A percentile compares a stretch with the other conserved stretches of the same genome.
Evolutionary conservation across 2,329 filamentous ascomycete genomes (phyloP).

Genomic region (Colletotrichum lini): DNA sequence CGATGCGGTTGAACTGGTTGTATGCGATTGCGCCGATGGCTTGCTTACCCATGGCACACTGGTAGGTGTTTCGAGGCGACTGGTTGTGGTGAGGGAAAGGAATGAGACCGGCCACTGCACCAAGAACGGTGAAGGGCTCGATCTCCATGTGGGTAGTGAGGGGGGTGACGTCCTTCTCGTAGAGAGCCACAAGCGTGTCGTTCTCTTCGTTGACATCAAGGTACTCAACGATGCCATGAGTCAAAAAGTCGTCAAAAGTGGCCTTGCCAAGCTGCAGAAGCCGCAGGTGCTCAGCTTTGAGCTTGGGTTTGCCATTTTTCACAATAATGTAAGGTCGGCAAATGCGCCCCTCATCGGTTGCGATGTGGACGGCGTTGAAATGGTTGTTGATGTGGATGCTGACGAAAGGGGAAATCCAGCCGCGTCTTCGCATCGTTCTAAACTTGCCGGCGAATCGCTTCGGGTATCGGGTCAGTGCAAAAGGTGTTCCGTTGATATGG

Average conservation of each 20-base stretch:
- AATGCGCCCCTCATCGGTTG: slow-evolving; percentile 96
- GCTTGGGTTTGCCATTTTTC: slow-evolving; percentile 86
- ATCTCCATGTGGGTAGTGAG: slow-evolving; percentile 96
- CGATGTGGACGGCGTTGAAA: slow-evolving; percentile 92
- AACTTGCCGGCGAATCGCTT: slow-evolving; percentile 90
- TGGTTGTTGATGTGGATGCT: slow-evolving; percentile 97
- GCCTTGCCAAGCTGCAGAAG: slow-evolving; percentile 86
- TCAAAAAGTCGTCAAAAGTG: slow-evolving; percentile 95
- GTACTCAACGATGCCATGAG: slow-evolving; percentile 92
- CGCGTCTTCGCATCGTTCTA: slow-evolving; percentile 87
- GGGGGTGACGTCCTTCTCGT: slow-evolving; percentile 85
- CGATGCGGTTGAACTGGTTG: slow-evolving; percentile 97
- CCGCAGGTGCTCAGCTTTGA: slow-evolving; percentile 83
- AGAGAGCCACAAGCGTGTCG: slow-evolving; percentile 92
- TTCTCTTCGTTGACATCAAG: slow-evolving; percentile 99
- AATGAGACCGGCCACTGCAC: slow-evolving; percentile 95
- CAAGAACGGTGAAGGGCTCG: slow-evolving; percentile 96
- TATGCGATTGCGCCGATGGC: slow-evolving; percentile 98
- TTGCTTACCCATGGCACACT: slow-evolving; percentile 99
- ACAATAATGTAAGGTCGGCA: slow-evolving; percentile 97
- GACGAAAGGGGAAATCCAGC: slow-evolving; percentile 95
- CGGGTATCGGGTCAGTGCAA: slow-evolving; percentile 87
- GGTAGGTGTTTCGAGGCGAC: slow-evolving; percentile 97
- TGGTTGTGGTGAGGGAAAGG: slow-evolving; percentile 99
- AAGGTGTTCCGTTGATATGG: slow-evolving; percentile 94